phyloP scores from a whole-genome alignment of 2,329 filamentous ascomycete species.

The Botrytis fragariae region DNA sequence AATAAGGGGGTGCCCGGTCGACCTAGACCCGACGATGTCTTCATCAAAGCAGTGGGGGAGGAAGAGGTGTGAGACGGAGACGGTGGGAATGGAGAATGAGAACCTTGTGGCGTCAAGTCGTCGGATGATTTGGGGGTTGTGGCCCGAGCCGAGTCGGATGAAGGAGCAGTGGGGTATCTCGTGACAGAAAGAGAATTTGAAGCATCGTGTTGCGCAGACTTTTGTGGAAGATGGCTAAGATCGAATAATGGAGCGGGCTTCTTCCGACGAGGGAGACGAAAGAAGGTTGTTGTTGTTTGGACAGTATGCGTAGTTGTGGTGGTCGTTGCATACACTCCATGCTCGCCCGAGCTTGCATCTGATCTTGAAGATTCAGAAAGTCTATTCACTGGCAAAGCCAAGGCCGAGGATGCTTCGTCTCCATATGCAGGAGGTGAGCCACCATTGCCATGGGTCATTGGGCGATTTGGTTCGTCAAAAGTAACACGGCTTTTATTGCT shows the following conservation, averaged over 20 bases:
- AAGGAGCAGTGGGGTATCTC: constrained; percentile 46
- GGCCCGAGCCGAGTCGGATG: constrained; percentile 42
- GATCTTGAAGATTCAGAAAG: constrained; percentile 87
- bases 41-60: constrained; percentile 28
- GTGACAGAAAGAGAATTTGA: constrained; percentile 40
- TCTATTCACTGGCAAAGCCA: constrained; percentile 63
- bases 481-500: constrained; percentile 48
- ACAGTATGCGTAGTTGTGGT: constrained; percentile 63
- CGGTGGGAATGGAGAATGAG: constrained; percentile 34
- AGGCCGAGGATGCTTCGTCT: constrained; percentile 58
- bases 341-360: constrained; percentile 75
- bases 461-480: constrained; percentile 59
- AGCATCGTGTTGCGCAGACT: constrained; percentile 48
- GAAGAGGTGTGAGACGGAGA: constrained; percentile 28
- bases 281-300: constrained; percentile 69
- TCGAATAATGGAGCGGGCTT: constrained; percentile 78
- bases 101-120: constrained; percentile 27
- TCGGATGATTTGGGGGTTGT: constrained; percentile 37
- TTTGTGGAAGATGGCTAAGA: constrained; percentile 83
- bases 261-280: constrained; percentile 75
- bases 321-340: constrained; percentile 55
- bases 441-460: constrained; percentile 42
- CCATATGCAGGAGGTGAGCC: constrained; percentile 56
- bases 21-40: constrained; percentile 35
- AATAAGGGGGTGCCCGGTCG: constrained; percentile 47